Percentiles rank a stretch among this genome's conserved stretches.
Evolutionary conservation across 768 basidiomycete species (phyloP).

Genomic region (Filobasidium wieringae): DNA sequence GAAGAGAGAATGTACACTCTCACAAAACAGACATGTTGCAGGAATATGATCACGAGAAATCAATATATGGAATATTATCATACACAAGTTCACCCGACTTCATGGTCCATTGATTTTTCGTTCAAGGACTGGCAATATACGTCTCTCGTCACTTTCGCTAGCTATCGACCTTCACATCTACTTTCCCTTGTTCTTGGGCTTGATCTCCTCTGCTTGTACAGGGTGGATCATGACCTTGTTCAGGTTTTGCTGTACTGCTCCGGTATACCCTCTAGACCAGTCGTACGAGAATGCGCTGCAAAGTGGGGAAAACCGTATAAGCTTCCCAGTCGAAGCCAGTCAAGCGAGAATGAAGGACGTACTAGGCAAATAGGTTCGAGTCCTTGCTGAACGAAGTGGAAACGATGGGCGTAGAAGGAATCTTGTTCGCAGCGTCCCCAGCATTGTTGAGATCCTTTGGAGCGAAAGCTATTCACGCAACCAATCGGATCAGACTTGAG

Average conservation of each 20-base stretch:
- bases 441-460: slow-evolving; percentile 31
- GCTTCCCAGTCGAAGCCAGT: not conserved
- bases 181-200: slow-evolving; percentile 30
- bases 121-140: too few relatives aligned
- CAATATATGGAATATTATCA: not conserved
- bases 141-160: not conserved
- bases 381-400: slow-evolving; percentile 75
- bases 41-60: not conserved
- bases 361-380: slow-evolving; percentile 78
- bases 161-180: not conserved
- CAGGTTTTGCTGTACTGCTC: slow-evolving; percentile 52
- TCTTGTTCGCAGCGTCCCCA: slow-evolving; percentile 26
- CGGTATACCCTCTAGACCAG: slow-evolving; percentile 84
- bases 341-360: slow-evolving; percentile 1
- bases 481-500: too few relatives aligned
- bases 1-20: too few relatives aligned
- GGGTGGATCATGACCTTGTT: slow-evolving; percentile 44
- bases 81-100: too few relatives aligned
- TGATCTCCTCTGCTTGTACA: slow-evolving; percentile 42
- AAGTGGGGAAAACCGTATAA: not conserved
- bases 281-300: slow-evolving; percentile 67
- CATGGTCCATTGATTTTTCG: too few relatives aligned
- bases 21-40: too few relatives aligned
- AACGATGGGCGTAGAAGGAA: slow-evolving; percentile 51
- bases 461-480: slow-evolving; percentile 30